Evolutionary conservation across 2,329 filamentous ascomycete species (phyloP).

Genomic region (Aureobasidium subglaciale): DNA sequence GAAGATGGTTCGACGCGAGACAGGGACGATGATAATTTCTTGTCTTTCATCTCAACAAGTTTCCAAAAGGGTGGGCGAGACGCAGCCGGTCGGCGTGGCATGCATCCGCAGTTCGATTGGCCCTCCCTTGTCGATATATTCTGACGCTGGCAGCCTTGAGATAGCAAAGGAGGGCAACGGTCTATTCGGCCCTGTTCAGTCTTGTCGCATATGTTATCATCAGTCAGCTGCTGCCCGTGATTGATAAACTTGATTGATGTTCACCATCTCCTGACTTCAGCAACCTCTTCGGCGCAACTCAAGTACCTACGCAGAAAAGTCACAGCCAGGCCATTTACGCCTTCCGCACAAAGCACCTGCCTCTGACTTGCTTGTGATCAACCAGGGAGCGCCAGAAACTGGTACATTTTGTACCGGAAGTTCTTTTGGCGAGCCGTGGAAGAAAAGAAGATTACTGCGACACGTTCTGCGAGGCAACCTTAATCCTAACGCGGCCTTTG

Average conservation of each 20-base stretch:
- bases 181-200: constrained; percentile 10
- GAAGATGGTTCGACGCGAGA: not conserved
- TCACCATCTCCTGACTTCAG: not conserved
- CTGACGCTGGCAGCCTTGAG: constrained; percentile 5
- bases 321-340: not conserved
- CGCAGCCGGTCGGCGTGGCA: constrained; percentile 4
- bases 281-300: not conserved
- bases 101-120: constrained; percentile 14
- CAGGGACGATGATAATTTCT: constrained; percentile 3
- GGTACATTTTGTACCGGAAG: constrained; percentile 6
- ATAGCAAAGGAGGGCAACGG: constrained; percentile 1
- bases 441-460: not conserved
- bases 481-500: constrained; percentile 3
- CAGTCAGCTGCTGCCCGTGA: constrained; percentile 5
- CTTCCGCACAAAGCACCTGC: not conserved
- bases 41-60: constrained; percentile 9
- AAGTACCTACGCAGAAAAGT: not conserved
- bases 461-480: constrained; percentile 5
- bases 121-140: constrained; percentile 1
- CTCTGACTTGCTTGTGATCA: not conserved
- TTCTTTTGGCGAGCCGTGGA: constrained; percentile 1
- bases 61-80: constrained; percentile 12
- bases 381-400: constrained; percentile 6
- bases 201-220: constrained; percentile 3
- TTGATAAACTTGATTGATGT: not conserved